Conservation (phyloP, 352 stramenopile genomes). For the Pythium grandisporangium region DNA sequence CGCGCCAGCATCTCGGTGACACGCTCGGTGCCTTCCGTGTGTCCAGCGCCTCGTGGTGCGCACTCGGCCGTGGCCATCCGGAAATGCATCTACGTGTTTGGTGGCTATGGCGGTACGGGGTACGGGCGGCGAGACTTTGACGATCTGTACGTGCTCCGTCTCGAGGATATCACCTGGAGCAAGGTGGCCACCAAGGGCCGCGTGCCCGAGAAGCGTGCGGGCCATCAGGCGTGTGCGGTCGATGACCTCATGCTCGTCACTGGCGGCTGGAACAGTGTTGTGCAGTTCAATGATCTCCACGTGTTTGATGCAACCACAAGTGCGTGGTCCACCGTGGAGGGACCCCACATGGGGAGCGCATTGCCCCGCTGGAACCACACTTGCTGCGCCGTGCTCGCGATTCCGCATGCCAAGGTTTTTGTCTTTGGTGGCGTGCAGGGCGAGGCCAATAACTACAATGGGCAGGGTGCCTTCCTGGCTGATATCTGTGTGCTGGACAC, state of each 20-base stretch:
- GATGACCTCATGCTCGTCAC: conserved; percentile 90
- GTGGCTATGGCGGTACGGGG: conserved; percentile 90
- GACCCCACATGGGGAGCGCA: conserved; percentile 54
- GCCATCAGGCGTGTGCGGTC: conserved; percentile 87
- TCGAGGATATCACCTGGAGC: conserved; percentile 81
- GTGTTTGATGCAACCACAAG: conserved; percentile 85
- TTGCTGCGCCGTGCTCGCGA: conserved; percentile 88
- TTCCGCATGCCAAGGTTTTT: conserved; percentile 95
- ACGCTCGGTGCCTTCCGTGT: conserved; percentile 16
- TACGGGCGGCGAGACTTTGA: conserved; percentile 92
- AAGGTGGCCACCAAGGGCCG: conserved; percentile 85
- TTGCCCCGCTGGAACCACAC: conserved; percentile 94
- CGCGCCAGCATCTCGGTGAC: conserved; percentile 10
- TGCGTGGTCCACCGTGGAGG: conserved; percentile 82
- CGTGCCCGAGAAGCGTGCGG: conserved; percentile 85
- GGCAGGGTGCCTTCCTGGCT: conserved; percentile 76
- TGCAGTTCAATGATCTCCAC: conserved; percentile 94
- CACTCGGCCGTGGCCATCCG: conserved; percentile 86
- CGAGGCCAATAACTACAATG: conserved; percentile 82
- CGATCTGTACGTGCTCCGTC: conserved; percentile 86
- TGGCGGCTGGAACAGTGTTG: conserved; percentile 92
- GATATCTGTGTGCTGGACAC: conserved; percentile 92
- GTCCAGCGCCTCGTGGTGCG: conserved; percentile 78
- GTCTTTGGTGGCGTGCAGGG: conserved; percentile 94
- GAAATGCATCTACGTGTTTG: conserved; percentile 88